Evolutionary conservation across 306 rosid genomes (phyloP), one percentile per base, ranked within the genome.

Genomic region (Quercus alba): DNA sequence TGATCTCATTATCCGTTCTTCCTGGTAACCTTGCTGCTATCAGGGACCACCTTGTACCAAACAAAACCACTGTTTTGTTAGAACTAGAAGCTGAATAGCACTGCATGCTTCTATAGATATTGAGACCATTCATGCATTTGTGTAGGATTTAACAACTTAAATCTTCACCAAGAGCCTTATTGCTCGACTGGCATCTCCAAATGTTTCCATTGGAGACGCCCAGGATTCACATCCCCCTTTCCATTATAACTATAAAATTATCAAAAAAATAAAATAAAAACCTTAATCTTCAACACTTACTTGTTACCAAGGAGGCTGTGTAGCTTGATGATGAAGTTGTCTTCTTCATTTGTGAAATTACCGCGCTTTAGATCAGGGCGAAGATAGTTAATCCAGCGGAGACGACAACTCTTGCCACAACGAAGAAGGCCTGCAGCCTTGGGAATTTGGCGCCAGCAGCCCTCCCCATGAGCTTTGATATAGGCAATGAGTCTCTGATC

Each of bases 351-450:
- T 0, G 99, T 90, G 85, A 96, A 96, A 77, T 96, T 96, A 0
- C 99, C 99, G 0, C 99, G 91, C 75, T 96, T 96, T 51, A 96
- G 98, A 86, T 96, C 99, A 0, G 99, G 99, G 0, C 99, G 91
- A 87, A 96, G 98, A 76, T 96, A 95, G 82, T 95, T 95, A 79
- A 95, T 95, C 99, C 99, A 95, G 13, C 99, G 89, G 61, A 95
- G 91, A 1, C 99, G 89, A 78, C 99, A 96, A 17, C 99, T 96
- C 84, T 96, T 96, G 76, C 99, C 99, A 28, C 99, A 96, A 1
- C 99, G 94, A 76, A 96, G 99, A 56, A 96, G 97, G 35, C 99
- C 99, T 0, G 99, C 99, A 25, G 99, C 97, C 81, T 93, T 96
- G 5, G 99, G 99, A 1, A 96, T 96, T 0, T 97, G 91, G 0